Conservation (phyloP, 176 grass and related monocot genomes). For the Zizania latifolia region DNA sequence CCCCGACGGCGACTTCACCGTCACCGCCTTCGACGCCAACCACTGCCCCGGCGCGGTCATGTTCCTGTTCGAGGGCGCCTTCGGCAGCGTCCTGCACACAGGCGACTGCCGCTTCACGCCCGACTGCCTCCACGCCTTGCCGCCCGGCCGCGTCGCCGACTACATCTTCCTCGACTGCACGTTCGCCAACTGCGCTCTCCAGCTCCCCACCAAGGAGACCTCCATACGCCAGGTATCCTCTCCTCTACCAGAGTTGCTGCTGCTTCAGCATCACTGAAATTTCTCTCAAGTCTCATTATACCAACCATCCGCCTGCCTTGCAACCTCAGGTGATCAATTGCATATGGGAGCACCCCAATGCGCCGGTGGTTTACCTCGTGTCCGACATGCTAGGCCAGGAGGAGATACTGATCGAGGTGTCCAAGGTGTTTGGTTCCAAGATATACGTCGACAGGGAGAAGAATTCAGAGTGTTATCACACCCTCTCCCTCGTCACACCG, state of each 20-base stretch:
- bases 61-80: constrained; percentile 71
- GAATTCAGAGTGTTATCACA: constrained; percentile 41
- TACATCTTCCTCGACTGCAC: constrained; percentile 76
- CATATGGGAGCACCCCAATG: constrained; percentile 57
- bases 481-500: constrained; percentile 41
- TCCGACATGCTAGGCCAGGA: constrained; percentile 80
- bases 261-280: neutral
- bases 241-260: neutral
- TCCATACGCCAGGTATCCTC: constrained; percentile 51
- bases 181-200: constrained; percentile 53
- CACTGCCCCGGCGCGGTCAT: constrained; percentile 69
- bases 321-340: constrained; percentile 56
- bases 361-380: constrained; percentile 47
- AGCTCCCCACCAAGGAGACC: constrained; percentile 49
- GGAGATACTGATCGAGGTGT: constrained; percentile 60
- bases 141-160: constrained; percentile 31
- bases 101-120: constrained; percentile 66
- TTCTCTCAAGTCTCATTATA: neutral
- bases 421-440: constrained; percentile 44
- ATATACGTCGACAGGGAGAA: constrained; percentile 43
- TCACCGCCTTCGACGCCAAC: constrained; percentile 61
- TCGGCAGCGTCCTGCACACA: constrained; percentile 57
- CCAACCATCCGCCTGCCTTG: neutral
- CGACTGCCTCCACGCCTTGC: constrained; percentile 41
- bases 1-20: constrained; percentile 55